Percentiles rank a stretch among this genome's conserved stretches.
Conservation (phyloP, 805 yeast genomes). For the Zygosaccharomyces gambellarensis region DNA sequence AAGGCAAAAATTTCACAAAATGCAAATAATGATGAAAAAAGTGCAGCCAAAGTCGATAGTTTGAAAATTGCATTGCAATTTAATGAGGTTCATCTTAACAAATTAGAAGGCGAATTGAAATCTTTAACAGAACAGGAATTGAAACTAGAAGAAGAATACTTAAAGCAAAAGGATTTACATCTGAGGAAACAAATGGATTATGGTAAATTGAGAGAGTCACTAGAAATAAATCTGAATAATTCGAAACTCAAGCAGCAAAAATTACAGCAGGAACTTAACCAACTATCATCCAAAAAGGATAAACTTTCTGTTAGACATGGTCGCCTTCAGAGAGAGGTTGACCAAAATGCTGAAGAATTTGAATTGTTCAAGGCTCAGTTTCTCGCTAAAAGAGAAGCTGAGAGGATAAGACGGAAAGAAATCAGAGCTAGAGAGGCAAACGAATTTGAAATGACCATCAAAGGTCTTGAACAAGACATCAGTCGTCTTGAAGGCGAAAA, state of each 20-base stretch:
- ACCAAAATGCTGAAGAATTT: conserved; percentile 21
- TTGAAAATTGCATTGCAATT: conserved; percentile 39
- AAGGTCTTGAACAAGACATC: conserved; percentile 34
- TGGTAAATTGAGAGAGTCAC: conserved; percentile 23
- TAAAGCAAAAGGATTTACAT: conserved; percentile 35
- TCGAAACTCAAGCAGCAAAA: conserved; percentile 13
- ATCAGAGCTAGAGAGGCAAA: conserved; percentile 25
- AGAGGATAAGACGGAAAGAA: conserved; percentile 24
- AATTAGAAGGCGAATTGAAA: conserved; percentile 23
- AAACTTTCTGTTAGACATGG: conserved; percentile 20
- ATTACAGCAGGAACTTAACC: conserved; percentile 22
- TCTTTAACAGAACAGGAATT: conserved; percentile 14
- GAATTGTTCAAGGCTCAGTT: conserved; percentile 25
- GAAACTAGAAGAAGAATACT: conserved; percentile 35
- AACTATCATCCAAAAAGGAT: conserved; percentile 21
- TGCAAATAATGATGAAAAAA: conserved; percentile 54
- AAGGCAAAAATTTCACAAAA: conserved; percentile 44
- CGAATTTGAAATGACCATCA: conserved; percentile 29
- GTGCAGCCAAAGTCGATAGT: conserved; percentile 47
- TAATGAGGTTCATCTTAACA: conserved; percentile 34
- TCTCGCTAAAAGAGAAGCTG: conserved; percentile 18
- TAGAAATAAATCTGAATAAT: conserved; percentile 14
- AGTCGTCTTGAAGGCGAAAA: conserved; percentile 31
- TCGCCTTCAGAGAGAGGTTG: conserved; percentile 26
- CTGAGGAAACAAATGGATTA: conserved; percentile 34